Conservation (phyloP, 1,284 basidiomycete genomes). For the Ganoderma boninense region DNA sequence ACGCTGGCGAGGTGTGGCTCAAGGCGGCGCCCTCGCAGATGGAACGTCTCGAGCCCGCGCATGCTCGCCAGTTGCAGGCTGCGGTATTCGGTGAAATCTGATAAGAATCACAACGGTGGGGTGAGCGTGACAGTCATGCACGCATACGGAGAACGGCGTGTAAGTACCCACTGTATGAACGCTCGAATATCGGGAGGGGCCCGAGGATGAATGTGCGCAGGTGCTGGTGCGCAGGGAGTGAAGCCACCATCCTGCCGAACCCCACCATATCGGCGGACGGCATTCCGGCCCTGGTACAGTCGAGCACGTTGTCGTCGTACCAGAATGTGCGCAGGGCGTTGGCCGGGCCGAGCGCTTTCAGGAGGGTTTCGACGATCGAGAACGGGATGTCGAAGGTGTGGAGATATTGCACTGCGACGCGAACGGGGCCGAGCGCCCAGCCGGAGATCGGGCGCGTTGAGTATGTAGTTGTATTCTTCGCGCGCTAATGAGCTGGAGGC, state of each 20-base stretch:
- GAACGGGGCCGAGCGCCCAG: neutral
- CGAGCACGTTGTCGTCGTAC: neutral
- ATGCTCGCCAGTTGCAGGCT: neutral
- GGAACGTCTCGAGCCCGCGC: neutral
- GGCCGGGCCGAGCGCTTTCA: neutral
- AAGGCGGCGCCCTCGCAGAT: neutral
- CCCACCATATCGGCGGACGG: neutral
- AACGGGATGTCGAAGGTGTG: constrained; percentile 1
- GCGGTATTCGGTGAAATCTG: neutral
- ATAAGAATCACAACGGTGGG: neutral
- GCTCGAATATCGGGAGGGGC: neutral
- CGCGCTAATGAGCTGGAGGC: neutral
- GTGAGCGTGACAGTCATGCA: neutral
- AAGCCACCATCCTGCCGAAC: neutral
- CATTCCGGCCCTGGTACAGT: neutral
- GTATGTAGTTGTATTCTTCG: neutral
- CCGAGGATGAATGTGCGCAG: neutral
- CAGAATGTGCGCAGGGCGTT: neutral
- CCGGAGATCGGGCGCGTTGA: neutral
- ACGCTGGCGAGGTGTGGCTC: neutral
- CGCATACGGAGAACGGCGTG: neutral
- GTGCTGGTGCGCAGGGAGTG: neutral
- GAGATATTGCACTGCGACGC: neutral
- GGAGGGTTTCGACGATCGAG: neutral
- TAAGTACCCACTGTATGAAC: neutral